A percentile compares a stretch with the other conserved stretches of the same genome.
phyloP scores from a whole-genome alignment of 176 grass and related monocot species.

The Carex parvula region DNA sequence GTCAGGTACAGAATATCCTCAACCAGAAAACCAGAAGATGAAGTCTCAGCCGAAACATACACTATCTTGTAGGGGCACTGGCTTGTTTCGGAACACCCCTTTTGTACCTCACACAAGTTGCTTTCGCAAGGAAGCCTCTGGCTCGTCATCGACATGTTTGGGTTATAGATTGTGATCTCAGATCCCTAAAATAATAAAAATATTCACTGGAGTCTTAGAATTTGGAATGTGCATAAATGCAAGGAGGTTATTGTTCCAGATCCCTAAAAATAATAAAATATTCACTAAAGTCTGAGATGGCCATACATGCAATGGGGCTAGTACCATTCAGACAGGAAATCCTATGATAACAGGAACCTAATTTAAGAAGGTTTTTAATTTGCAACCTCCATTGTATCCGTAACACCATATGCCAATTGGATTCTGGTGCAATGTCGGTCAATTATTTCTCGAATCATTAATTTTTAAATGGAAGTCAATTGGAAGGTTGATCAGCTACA shows the following conservation, averaged over 20 bases:
- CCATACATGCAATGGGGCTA: not conserved
- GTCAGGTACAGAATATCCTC: constrained; percentile 68
- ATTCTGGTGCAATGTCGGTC: not conserved
- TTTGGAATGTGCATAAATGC: constrained; percentile 11
- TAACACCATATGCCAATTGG: not conserved
- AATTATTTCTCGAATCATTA: not conserved
- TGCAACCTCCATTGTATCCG: not conserved
- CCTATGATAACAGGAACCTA: not conserved
- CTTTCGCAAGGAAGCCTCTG: constrained; percentile 50
- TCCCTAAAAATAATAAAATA: constrained; percentile 15
- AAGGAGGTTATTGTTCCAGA: not conserved
- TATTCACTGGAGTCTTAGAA: not conserved
- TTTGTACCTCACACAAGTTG: constrained; percentile 49
- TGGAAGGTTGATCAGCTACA: not conserved
- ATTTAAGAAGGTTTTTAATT: not conserved
- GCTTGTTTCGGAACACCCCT: constrained; percentile 43
- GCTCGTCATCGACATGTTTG: constrained; percentile 66
- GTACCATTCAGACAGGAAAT: not conserved
- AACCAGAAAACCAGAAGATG: constrained; percentile 73
- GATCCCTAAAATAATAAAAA: constrained; percentile 30
- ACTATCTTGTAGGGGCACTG: constrained; percentile 64
- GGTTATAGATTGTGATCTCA: constrained; percentile 49
- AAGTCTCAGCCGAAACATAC: constrained; percentile 59
- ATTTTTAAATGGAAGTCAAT: not conserved
- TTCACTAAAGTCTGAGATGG: not conserved